A percentile compares a stretch with the other conserved stretches of the same genome.
These are phyloP conservation scores for Metschnikowia continentalis DNA, from an alignment of 805 yeast genomes.

Conservation along the genomic window DNA sequence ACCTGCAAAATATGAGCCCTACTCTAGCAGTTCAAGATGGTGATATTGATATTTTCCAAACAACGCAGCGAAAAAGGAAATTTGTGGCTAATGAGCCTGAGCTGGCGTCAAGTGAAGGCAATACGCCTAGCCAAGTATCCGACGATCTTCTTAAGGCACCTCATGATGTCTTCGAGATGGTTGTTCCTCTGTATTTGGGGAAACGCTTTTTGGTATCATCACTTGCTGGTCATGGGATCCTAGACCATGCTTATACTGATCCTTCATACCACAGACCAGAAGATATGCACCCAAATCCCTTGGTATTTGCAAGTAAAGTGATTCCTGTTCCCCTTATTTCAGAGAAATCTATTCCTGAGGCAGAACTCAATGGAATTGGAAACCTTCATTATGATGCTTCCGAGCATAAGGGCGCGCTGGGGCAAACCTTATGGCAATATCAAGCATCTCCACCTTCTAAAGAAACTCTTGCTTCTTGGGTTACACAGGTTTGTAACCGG, in stretches of 20 bases:
- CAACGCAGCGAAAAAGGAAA: slow-evolving; percentile 9
- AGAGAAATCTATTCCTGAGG: slow-evolving; percentile 19
- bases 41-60: slow-evolving; percentile 11
- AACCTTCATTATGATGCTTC: not conserved
- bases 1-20: not conserved
- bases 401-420: not conserved
- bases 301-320: slow-evolving; percentile 64
- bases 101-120: not conserved
- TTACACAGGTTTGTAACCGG: slow-evolving; percentile 12
- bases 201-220: slow-evolving; percentile 15
- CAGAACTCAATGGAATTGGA: not conserved
- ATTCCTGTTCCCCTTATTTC: slow-evolving; percentile 39
- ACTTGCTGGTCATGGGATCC: slow-evolving; percentile 44
- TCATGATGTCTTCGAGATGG: slow-evolving; percentile 19
- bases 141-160: slow-evolving; percentile 9
- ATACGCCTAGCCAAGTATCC: slow-evolving; percentile 8
- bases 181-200: slow-evolving; percentile 17
- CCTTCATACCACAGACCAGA: slow-evolving; percentile 57
- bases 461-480: slow-evolving; percentile 34
- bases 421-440: slow-evolving; percentile 41
- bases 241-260: slow-evolving; percentile 51
- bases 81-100: not conserved
- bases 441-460: slow-evolving; percentile 45
- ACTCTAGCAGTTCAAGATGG: not conserved
- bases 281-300: slow-evolving; percentile 54